Percentiles rank a stretch among this genome's conserved stretches.
Conservation (phyloP, 2,329 filamentous ascomycete species). For the Sordariomycetes sp. region DNA sequence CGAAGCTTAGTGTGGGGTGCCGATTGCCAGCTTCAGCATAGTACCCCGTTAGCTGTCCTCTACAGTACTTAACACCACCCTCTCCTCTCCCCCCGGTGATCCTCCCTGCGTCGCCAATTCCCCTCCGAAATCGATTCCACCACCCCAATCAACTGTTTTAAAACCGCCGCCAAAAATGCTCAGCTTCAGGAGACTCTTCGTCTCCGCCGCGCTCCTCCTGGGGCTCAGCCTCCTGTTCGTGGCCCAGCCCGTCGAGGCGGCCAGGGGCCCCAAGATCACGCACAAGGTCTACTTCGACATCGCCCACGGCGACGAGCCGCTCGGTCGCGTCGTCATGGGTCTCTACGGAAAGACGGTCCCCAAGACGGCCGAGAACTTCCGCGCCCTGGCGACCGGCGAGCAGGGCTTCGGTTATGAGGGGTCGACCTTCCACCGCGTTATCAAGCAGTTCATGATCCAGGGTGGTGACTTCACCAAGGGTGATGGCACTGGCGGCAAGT, state of each 20-base stretch:
- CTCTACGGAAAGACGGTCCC: slow-evolving; percentile 82
- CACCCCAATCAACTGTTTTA: not conserved
- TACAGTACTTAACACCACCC: not conserved
- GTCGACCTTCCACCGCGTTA: slow-evolving; percentile 79
- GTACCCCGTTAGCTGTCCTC: not conserved
- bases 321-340: slow-evolving; percentile 68
- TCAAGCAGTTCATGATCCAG: slow-evolving; percentile 87
- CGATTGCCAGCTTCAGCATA: not conserved
- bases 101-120: slow-evolving; percentile 1
- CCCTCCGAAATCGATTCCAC: not conserved
- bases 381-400: slow-evolving; percentile 71
- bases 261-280: slow-evolving; percentile 88
- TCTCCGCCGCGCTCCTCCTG: slow-evolving; percentile 63
- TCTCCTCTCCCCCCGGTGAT: not conserved
- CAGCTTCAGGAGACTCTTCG: slow-evolving; percentile 55
- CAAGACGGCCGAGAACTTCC: slow-evolving; percentile 62
- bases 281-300: slow-evolving; percentile 91
- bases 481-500: slow-evolving; percentile 76
- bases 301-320: slow-evolving; percentile 55
- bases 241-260: slow-evolving; percentile 58
- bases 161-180: slow-evolving; percentile 47
- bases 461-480: slow-evolving; percentile 78
- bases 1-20: not conserved
- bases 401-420: slow-evolving; percentile 76
- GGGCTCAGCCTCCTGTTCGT: slow-evolving; percentile 65